Evolutionary conservation across 164 flowering plant genomes (phyloP), one percentile per base, ranked within the genome.

Genomic region (Dillenia turbinata): DNA sequence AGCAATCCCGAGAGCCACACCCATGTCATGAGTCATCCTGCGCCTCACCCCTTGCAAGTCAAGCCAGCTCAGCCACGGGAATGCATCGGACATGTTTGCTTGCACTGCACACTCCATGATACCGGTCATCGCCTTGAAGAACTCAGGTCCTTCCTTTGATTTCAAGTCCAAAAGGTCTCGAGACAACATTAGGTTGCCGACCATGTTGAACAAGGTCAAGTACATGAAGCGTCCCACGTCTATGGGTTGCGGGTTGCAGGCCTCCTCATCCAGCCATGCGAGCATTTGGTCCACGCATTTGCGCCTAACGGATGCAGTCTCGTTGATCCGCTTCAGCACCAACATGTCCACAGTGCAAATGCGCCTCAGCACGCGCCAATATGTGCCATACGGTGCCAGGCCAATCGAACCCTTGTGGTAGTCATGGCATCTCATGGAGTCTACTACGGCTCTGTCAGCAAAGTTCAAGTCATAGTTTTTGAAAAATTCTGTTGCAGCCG

Each of bases 361-460:
- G 3, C 85, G 84, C 56, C 88, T 61, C 47, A 84, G 61, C 79
- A 69, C 69, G 8, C 89, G 77, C 89, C 85, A 85, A 53, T 80
- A 78, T 0, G 83, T 68, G 0, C 85, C 86, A 33, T 78, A 77
- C 17, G 77, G 86, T 4, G 83, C 47, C 0, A 79, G 72, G 9
- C 76, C 75, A 3, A 82, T 63, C 0, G 85, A 82, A 12, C 81
- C 84, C 59, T 77, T 80, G 24, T 64, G 46, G 16, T 76, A 75
- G 19, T 22, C 19, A 11, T 80, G 71, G 0, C 79, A 79, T 52
- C 70, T 78, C 81, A 81, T 78, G 66, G 82, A 63, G 54, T 80
- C 86, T 57, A 75, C 75, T 9, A 85, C 73, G 24, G 75, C 78
- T 12, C 89, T 52, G 0, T 82, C 86, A 0, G 85, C 80, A 0